phyloP scores from a whole-genome alignment of 495 filamentous ascomycete species.

The Tuber magnatum region DNA sequence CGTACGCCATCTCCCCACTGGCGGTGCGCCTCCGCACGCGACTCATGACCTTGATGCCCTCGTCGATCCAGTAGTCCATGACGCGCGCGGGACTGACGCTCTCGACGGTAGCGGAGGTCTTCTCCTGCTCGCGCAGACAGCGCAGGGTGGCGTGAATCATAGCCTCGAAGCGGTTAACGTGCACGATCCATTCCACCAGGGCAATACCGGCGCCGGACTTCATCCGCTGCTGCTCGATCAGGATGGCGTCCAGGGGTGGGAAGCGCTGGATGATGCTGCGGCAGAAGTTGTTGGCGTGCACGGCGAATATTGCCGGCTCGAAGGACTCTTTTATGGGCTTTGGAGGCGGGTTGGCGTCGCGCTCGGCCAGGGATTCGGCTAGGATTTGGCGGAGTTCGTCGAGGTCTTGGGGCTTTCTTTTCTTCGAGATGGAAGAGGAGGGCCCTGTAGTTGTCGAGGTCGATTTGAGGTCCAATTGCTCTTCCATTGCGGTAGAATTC shows the following conservation, averaged over 20 bases:
- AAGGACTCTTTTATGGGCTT: constrained; percentile 47
- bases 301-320: constrained; percentile 52
- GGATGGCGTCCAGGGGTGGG: constrained; percentile 58
- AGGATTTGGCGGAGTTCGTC: constrained; percentile 7
- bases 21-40: constrained; percentile 40
- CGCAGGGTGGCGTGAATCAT: constrained; percentile 77
- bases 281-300: constrained; percentile 57
- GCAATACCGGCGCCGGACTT: constrained; percentile 57
- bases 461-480: not conserved
- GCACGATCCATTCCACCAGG: constrained; percentile 81
- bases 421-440: constrained; percentile 21
- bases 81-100: constrained; percentile 27
- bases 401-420: not conserved
- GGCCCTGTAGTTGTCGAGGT: not conserved
- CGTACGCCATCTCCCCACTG: constrained; percentile 44
- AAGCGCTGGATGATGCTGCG: constrained; percentile 48
- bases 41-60: not conserved
- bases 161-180: constrained; percentile 82
- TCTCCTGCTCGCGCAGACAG: constrained; percentile 48
- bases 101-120: constrained; percentile 17
- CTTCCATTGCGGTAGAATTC: not conserved
- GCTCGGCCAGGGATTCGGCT: constrained; percentile 3
- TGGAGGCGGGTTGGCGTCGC: constrained; percentile 11
- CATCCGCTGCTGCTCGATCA: constrained; percentile 88
- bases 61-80: constrained; percentile 27